Evolutionary conservation across 2,329 filamentous ascomycete genomes (phyloP).

Genomic region (Stemphylium lycopersici): DNA sequence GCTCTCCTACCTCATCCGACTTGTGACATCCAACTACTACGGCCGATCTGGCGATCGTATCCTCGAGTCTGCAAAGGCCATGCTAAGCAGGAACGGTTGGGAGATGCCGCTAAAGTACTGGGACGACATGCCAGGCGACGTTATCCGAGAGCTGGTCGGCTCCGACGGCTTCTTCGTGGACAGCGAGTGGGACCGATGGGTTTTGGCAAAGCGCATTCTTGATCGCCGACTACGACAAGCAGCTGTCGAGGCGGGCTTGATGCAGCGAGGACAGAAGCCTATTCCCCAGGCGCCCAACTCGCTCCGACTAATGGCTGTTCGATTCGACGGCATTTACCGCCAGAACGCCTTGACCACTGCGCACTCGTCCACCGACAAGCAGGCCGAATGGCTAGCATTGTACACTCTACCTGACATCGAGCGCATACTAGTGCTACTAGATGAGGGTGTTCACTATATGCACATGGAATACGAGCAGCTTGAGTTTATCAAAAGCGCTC

Average conservation of each 20-base stretch:
- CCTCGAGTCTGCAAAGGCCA: slow-evolving; percentile 62
- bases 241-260: slow-evolving; percentile 56
- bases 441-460: slow-evolving; percentile 66
- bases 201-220: slow-evolving; percentile 60
- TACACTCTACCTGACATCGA: slow-evolving; percentile 63
- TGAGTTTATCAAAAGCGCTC: slow-evolving; percentile 59
- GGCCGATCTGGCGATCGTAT: slow-evolving; percentile 62
- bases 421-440: slow-evolving; percentile 61
- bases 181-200: slow-evolving; percentile 64
- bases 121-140: slow-evolving; percentile 64
- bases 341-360: slow-evolving; percentile 49
- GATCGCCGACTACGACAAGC: slow-evolving; percentile 57
- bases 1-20: slow-evolving; percentile 57
- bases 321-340: slow-evolving; percentile 60
- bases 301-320: slow-evolving; percentile 57
- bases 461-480: slow-evolving; percentile 65
- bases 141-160: slow-evolving; percentile 64
- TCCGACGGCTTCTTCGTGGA: slow-evolving; percentile 65
- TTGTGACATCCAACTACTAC: slow-evolving; percentile 64
- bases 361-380: slow-evolving; percentile 50
- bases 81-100: slow-evolving; percentile 64
- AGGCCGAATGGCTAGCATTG: slow-evolving; percentile 57
- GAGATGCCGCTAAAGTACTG: slow-evolving; percentile 61
- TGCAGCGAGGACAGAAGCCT: slow-evolving; percentile 52
- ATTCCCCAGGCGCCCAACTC: slow-evolving; percentile 56